Evolutionary conservation across 2,329 filamentous ascomycete genomes (phyloP).

Genomic region (Dichotomopilus funicola): DNA sequence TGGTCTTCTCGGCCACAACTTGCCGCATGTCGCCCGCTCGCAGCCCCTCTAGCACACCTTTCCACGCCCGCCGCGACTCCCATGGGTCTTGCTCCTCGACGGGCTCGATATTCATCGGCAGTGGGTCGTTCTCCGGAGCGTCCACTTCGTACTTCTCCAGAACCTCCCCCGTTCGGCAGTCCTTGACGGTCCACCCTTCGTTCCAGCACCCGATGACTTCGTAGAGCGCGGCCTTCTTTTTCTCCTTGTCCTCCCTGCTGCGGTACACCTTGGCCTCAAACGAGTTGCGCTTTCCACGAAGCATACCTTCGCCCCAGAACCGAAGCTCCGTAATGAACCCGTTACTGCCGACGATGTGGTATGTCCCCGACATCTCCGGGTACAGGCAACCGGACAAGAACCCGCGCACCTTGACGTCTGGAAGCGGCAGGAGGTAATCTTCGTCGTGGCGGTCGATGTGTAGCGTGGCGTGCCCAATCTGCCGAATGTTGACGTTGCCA

Average conservation of each 20-base stretch:
- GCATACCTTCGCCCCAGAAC: constrained; percentile 41
- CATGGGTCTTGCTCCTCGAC: constrained; percentile 68
- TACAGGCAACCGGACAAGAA: constrained; percentile 42
- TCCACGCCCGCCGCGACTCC: constrained; percentile 76
- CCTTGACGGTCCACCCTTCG: constrained; percentile 34
- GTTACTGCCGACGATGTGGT: constrained; percentile 39
- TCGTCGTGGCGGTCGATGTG: constrained; percentile 44
- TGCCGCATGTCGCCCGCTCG: constrained; percentile 66
- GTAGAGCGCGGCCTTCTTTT: constrained; percentile 26
- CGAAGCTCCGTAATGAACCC: constrained; percentile 41
- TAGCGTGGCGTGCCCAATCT: constrained; percentile 45
- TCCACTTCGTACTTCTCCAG: constrained; percentile 35
- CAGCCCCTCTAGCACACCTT: constrained; percentile 67
- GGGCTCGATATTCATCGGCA: constrained; percentile 36
- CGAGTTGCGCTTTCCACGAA: constrained; percentile 40
- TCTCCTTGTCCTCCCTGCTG: neutral
- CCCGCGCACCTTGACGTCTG: constrained; percentile 42
- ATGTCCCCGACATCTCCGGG: constrained; percentile 41
- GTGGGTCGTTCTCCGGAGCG: constrained; percentile 28
- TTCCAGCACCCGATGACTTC: constrained; percentile 38
- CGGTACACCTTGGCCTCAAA: constrained; percentile 40
- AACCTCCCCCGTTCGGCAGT: constrained; percentile 29
- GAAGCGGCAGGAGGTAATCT: constrained; percentile 43
- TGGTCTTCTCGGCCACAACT: constrained; percentile 64
- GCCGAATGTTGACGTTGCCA: constrained; percentile 43